phyloP scores from a whole-genome alignment of 1,284 basidiomycete species.

The Wallemia hederae region DNA sequence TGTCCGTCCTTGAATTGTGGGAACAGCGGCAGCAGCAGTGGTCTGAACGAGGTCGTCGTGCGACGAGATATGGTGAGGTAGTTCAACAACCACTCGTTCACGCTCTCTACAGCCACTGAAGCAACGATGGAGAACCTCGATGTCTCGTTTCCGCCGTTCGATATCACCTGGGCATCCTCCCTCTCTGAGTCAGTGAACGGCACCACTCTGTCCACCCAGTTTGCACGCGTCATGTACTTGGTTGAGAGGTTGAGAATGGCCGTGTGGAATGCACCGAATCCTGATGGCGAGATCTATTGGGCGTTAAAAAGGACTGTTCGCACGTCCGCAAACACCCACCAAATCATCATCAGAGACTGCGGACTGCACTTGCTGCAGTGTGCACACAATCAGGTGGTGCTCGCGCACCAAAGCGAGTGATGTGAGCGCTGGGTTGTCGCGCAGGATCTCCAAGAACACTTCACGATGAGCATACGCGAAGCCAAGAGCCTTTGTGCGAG shows the following conservation, averaged over 20 bases:
- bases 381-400: slow-evolving; percentile 37
- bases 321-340: slow-evolving; percentile 20
- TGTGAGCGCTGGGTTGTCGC: slow-evolving; percentile 33
- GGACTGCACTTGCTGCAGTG: slow-evolving; percentile 35
- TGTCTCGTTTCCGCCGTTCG: slow-evolving; percentile 19
- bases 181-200: slow-evolving; percentile 43
- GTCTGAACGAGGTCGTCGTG: slow-evolving; percentile 18
- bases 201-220: slow-evolving; percentile 28
- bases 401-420: slow-evolving; percentile 39
- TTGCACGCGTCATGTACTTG: slow-evolving; percentile 33
- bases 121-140: slow-evolving; percentile 1
- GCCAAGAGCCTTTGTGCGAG: slow-evolving; percentile 28
- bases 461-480: slow-evolving; percentile 50
- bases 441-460: slow-evolving; percentile 45
- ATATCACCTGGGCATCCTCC: slow-evolving; percentile 24
- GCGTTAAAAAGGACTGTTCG: slow-evolving; percentile 16
- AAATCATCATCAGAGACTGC: slow-evolving; percentile 43
- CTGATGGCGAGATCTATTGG: slow-evolving; percentile 27
- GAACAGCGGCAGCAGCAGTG: slow-evolving; percentile 13
- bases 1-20: slow-evolving; percentile 34
- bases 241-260: slow-evolving; percentile 50
- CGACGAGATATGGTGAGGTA: slow-evolving; percentile 12
- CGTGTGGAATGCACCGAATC: slow-evolving; percentile 54
- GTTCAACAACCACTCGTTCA: slow-evolving; percentile 4
- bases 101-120: slow-evolving; percentile 1